Evolutionary conservation across 352 stramenopile genomes (phyloP).

Genomic region (Globisporangium polare): DNA sequence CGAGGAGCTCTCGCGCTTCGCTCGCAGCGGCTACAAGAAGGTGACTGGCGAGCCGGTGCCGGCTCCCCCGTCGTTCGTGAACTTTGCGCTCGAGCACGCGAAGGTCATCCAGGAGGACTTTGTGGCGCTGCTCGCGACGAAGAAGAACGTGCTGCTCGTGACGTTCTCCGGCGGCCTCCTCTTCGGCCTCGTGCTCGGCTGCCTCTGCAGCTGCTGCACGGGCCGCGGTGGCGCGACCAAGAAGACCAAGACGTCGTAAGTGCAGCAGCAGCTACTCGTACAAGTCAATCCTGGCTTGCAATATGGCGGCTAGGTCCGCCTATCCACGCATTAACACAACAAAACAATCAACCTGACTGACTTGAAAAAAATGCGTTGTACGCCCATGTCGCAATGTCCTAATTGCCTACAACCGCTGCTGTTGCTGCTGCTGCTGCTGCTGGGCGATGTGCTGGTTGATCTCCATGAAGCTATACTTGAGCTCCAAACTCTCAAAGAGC

Average conservation of each 20-base stretch:
- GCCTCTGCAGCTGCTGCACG: conserved; percentile 70
- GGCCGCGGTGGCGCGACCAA: conserved; percentile 23
- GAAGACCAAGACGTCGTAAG: conserved; percentile 67
- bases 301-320: not conserved
- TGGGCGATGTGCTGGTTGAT: conserved; percentile 46
- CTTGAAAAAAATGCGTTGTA: not conserved
- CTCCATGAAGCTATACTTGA: conserved; percentile 82
- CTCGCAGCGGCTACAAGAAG: conserved; percentile 56
- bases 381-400: not conserved
- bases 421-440: not conserved
- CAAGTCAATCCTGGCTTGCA: not conserved
- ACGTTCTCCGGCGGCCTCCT: conserved; percentile 67
- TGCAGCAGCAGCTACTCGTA: not conserved
- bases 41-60: conserved; percentile 32
- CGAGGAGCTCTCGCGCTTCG: conserved; percentile 57
- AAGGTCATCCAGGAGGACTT: conserved; percentile 63
- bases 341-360: not conserved
- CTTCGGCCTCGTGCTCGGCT: conserved; percentile 65
- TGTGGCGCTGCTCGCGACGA: conserved; percentile 57
- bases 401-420: not conserved
- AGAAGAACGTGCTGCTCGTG: conserved; percentile 81
- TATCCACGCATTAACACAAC: not conserved
- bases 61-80: conserved; percentile 27
- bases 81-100: conserved; percentile 34
- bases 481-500: conserved; percentile 76